A percentile compares a stretch with the other conserved stretches of the same genome.
Evolutionary conservation across 108 stramenopile species (phyloP).

Genomic region (Ochromonas danica): DNA sequence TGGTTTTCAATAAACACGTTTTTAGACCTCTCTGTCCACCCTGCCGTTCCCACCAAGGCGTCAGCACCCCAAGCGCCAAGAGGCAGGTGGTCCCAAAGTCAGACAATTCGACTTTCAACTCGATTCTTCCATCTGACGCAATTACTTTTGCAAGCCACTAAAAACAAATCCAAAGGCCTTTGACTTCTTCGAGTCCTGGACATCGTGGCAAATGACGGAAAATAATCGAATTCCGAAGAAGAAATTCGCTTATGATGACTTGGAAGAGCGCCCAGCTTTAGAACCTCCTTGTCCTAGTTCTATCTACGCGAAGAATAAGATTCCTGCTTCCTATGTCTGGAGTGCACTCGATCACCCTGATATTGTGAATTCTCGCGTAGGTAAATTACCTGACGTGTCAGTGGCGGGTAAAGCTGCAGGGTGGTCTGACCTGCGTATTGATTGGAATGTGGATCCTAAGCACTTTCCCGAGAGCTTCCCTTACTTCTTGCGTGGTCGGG

Average conservation of each 20-base stretch:
- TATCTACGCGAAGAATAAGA: slow-evolving; percentile 74
- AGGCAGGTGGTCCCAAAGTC: too few species aligned
- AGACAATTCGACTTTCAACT: too few species aligned
- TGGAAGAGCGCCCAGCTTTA: slow-evolving; percentile 63
- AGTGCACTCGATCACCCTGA: slow-evolving; percentile 69
- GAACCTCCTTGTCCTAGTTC: slow-evolving; percentile 83
- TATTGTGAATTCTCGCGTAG: slow-evolving; percentile 67
- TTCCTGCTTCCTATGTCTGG: slow-evolving; percentile 75
- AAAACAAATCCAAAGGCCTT: too few species aligned
- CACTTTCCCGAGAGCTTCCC: slow-evolving; percentile 73
- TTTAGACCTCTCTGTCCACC: neutral
- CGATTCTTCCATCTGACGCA: too few species aligned
- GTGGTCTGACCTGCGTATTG: slow-evolving; percentile 51
- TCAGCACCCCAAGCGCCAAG: too few species aligned
- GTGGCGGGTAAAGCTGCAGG: slow-evolving; percentile 12
- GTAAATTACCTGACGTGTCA: slow-evolving; percentile 49
- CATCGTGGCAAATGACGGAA: neutral
- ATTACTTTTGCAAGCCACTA: too few species aligned
- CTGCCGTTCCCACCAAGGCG: too few species aligned
- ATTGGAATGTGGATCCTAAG: slow-evolving; percentile 62
- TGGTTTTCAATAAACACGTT: neutral
- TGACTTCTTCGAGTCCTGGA: too few species aligned
- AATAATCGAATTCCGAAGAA: slow-evolving; percentile 6
- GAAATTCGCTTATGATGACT: slow-evolving; percentile 73
- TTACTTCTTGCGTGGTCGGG: slow-evolving; percentile 84